Percentiles rank a stretch among this genome's conserved stretches.
Evolutionary conservation across 805 yeast species (phyloP).

Genomic region (Maudiozyma serrabonitensis): DNA sequence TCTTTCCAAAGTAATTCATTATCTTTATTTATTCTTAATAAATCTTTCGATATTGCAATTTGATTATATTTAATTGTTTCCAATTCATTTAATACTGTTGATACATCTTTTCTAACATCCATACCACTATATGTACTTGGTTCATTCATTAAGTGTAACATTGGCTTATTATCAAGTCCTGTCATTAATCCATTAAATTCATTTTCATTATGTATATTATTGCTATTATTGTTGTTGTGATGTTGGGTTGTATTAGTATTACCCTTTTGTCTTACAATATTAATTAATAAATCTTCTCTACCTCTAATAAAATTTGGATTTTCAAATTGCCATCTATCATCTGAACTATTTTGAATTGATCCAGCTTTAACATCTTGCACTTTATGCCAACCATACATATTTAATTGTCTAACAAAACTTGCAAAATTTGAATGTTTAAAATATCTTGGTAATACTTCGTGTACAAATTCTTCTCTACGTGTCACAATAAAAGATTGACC

Average conservation of each 20-base stretch:
- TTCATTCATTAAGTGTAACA: constrained; percentile 11
- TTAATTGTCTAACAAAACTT: constrained; percentile 88
- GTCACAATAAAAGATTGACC: constrained; percentile 80
- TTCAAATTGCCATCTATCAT: constrained; percentile 83
- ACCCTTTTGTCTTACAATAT: constrained; percentile 65
- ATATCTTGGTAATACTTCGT: constrained; percentile 74
- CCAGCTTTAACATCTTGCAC: constrained; percentile 87
- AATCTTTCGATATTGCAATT: constrained; percentile 70
- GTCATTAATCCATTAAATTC: not conserved
- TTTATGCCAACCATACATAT: constrained; percentile 99
- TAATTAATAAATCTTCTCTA: constrained; percentile 75
- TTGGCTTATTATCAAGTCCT: not conserved
- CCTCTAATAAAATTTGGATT: constrained; percentile 71
- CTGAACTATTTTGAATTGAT: constrained; percentile 46
- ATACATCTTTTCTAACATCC: constrained; percentile 1
- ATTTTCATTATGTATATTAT: not conserved
- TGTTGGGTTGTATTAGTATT: not conserved
- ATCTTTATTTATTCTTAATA: constrained; percentile 73
- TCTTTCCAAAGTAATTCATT: constrained; percentile 91
- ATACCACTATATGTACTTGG: constrained; percentile 5
- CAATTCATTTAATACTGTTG: constrained; percentile 50
- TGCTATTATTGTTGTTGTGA: constrained; percentile 1
- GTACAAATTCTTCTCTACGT: constrained; percentile 76
- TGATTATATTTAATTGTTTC: constrained; percentile 73
- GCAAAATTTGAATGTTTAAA: constrained; percentile 95